phyloP scores from a whole-genome alignment of 441 rosid genomes.

The Populus hybrid region DNA sequence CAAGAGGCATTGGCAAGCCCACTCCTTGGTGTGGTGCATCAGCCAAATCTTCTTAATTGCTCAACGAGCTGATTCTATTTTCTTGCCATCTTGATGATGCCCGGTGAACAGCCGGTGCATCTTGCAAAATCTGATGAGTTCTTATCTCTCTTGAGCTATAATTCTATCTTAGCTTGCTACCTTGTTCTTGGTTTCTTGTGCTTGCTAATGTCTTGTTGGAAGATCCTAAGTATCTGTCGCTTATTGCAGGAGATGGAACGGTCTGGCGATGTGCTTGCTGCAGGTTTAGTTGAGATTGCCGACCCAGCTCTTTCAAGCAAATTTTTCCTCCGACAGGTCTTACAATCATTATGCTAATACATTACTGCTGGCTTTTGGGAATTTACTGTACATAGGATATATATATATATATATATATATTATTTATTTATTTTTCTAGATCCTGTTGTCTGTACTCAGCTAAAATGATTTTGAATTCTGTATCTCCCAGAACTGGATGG shows the following conservation, averaged over 20 bases:
- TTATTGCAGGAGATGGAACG: conserved; percentile 88
- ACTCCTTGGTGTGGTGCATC: background rate
- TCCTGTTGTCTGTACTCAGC: conserved; percentile 13
- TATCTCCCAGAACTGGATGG: conserved; percentile 70
- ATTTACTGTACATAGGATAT: background rate
- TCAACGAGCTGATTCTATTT: background rate
- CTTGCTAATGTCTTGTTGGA: conserved; percentile 1
- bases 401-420: no score
- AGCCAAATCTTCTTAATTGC: background rate
- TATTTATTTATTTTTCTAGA: background rate
- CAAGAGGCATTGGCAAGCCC: background rate
- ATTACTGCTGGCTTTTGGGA: background rate
- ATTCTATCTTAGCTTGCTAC: background rate
- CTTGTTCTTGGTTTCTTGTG: background rate
- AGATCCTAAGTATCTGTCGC: conserved; percentile 2
- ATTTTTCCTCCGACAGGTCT: conserved; percentile 88
- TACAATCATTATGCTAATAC: background rate
- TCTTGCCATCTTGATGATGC: background rate
- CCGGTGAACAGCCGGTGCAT: background rate
- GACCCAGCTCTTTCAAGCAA: conserved; percentile 93
- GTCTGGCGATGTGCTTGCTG: conserved; percentile 96
- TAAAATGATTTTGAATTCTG: conserved; percentile 24
- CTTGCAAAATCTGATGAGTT: background rate
- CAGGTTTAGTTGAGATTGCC: conserved; percentile 92
- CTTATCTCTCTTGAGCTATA: background rate